Evolutionary conservation across 2,329 filamentous ascomycete species (phyloP), one percentile per base, ranked within the genome.

Genomic region (Cordyceps pruinosa): DNA sequence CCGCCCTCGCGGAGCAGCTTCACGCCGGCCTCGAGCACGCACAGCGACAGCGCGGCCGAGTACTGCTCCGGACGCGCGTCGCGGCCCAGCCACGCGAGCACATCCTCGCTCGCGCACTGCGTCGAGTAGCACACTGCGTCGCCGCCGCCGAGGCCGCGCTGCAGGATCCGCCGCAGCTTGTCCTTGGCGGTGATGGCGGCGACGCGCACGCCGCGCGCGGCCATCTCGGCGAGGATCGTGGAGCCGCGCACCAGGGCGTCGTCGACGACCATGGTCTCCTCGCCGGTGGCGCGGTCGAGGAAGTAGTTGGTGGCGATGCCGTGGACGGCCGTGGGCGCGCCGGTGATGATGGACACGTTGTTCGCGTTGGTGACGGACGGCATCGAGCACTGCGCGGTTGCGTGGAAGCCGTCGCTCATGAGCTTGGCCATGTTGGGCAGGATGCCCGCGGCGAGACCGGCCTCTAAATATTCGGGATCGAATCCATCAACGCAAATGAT

Each of bases 301-400:
- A 70, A 77, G 63, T 70, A 77, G 59, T 77, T 76, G 0, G 73
- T 73, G 2, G 72, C 65, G 47, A 76, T 73, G 25, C 74, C 74
- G 49, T 77, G 74, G 9, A 69, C 63, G 4, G 66, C 58, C 1
- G 73, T 67, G 2, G 73, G 72, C 10, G 65, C 66, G 5, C 74
- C 73, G 1, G 73, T 75, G 62, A 76, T 74, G 56, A 76, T 76
- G 51, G 71, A 74, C 4, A 74, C 66, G 55, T 76, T 76, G 65
- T 76, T 76, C 4, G 74, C 71, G 56, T 76, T 76, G 12, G 74
- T 76, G 57, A 76, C 71, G 1, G 74, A 73, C 0, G 74, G 74
- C 73, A 76, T 76, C 32, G 68, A 67, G 45, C 67, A 68, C 39
- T 71, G 66, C 1, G 72, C 74, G 0, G 69, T 71, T 1, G 63